These are phyloP conservation scores for Pseudocercospora pini-densiflorae DNA, from an alignment of 2,329 filamentous ascomycete species.

Conservation along the genomic window DNA sequence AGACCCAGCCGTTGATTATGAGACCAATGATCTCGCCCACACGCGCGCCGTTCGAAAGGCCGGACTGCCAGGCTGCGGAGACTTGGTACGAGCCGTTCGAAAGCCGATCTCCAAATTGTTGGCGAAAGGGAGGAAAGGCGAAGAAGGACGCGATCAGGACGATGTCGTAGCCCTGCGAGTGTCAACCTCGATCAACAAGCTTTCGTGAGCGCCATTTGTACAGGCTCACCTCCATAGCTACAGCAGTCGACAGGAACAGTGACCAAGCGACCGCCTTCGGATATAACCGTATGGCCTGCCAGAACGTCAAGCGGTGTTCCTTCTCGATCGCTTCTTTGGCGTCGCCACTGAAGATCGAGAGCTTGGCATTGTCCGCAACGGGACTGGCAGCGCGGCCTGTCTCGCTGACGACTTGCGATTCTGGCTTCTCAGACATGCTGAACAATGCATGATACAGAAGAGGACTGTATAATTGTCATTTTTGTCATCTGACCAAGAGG, in stretches of 20 bases:
- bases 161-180: conserved; percentile 42
- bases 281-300: conserved; percentile 37
- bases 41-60: conserved; percentile 57
- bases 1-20: conserved; percentile 67
- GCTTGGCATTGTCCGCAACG: conserved; percentile 71
- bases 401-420: neutral
- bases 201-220: neutral
- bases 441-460: neutral
- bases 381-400: neutral
- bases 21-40: conserved; percentile 70
- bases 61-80: conserved; percentile 62
- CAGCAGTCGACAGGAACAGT: conserved; percentile 42
- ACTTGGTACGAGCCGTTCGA: conserved; percentile 50
- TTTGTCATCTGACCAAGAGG: conserved; percentile 6
- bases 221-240: conserved; percentile 43
- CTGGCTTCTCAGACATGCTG: neutral
- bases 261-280: conserved; percentile 45
- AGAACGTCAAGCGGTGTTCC: conserved; percentile 42
- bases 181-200: neutral
- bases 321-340: conserved; percentile 99
- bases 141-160: conserved; percentile 43
- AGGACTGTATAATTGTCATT: neutral
- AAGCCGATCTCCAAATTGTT: conserved; percentile 45
- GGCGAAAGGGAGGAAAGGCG: conserved; percentile 38
- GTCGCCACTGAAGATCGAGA: conserved; percentile 97